These are phyloP conservation scores for Lipomyces chichibuensis DNA, from an alignment of 805 yeast species.

Conservation along the genomic window DNA sequence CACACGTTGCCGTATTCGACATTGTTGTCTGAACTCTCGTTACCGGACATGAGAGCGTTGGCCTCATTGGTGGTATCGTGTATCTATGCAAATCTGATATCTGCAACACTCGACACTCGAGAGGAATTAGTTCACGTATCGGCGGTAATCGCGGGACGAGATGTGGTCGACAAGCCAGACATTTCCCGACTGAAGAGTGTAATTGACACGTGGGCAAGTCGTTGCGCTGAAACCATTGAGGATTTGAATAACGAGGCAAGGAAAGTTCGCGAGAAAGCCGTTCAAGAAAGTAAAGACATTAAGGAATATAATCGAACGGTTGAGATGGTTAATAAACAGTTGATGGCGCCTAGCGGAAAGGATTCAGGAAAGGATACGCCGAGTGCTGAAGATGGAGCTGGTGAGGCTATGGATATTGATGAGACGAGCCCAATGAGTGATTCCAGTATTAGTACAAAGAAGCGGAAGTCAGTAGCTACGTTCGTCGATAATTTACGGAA, in stretches of 20 bases:
- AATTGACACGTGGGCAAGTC: slow-evolving; percentile 23
- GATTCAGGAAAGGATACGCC: slow-evolving; percentile 1
- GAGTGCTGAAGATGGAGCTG: not conserved
- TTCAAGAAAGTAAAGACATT: slow-evolving; percentile 18
- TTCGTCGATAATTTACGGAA: not conserved
- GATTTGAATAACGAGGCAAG: slow-evolving; percentile 20
- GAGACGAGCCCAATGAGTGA: slow-evolving; percentile 33
- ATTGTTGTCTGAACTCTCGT: slow-evolving; percentile 16
- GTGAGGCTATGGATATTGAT: slow-evolving; percentile 39
- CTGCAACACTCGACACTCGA: slow-evolving; percentile 31
- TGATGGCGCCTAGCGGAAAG: slow-evolving; percentile 7
- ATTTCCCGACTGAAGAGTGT: slow-evolving; percentile 13
- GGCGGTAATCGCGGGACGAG: slow-evolving; percentile 29
- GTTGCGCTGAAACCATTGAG: slow-evolving; percentile 19
- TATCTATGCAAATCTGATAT: slow-evolving; percentile 25
- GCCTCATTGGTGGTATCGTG: slow-evolving; percentile 22
- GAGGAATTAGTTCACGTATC: slow-evolving; percentile 20
- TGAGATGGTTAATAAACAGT: slow-evolving; percentile 20
- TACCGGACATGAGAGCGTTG: slow-evolving; percentile 15
- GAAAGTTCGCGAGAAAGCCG: slow-evolving; percentile 17
- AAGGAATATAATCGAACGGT: slow-evolving; percentile 29
- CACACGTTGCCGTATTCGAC: slow-evolving; percentile 22
- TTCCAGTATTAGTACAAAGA: slow-evolving; percentile 22
- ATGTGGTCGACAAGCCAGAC: slow-evolving; percentile 18
- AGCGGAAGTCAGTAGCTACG: slow-evolving; percentile 29